Conservation (phyloP, 176 grass and related monocot species). For the Oryza punctata region DNA sequence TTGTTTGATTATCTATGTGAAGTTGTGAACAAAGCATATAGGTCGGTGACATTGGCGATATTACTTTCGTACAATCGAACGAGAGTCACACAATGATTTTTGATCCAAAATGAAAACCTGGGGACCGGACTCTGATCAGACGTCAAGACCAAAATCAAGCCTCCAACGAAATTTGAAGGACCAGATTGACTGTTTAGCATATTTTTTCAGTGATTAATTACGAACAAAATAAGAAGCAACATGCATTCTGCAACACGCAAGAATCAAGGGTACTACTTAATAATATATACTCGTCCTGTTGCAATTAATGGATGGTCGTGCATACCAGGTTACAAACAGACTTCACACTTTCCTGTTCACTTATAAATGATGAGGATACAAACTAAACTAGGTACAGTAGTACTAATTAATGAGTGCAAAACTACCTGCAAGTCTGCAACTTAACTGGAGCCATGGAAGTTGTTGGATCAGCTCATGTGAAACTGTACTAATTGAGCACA, state of each 20-base stretch:
- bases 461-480: slow-evolving; percentile 28
- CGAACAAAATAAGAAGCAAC: not conserved
- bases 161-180: not conserved
- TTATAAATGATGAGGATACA: not conserved
- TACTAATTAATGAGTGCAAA: too few relatives aligned
- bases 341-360: not conserved
- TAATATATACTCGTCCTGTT: too few relatives aligned
- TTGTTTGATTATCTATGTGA: too few relatives aligned
- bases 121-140: not conserved
- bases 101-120: not conserved
- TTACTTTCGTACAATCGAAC: too few relatives aligned
- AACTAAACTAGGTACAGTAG: too few relatives aligned
- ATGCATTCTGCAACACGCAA: not conserved
- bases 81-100: not conserved
- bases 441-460: not conserved
- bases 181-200: not conserved
- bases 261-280: not conserved
- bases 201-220: not conserved
- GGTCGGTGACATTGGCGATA: too few relatives aligned
- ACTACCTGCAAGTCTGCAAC: not conserved
- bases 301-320: not conserved
- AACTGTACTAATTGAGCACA: not conserved
- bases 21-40: too few relatives aligned
- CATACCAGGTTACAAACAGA: not conserved
- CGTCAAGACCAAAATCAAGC: not conserved